A percentile compares a stretch with the other conserved stretches of the same genome.
Evolutionary conservation across 164 flowering plant genomes (phyloP).

Genomic region (Dillenia turbinata): DNA sequence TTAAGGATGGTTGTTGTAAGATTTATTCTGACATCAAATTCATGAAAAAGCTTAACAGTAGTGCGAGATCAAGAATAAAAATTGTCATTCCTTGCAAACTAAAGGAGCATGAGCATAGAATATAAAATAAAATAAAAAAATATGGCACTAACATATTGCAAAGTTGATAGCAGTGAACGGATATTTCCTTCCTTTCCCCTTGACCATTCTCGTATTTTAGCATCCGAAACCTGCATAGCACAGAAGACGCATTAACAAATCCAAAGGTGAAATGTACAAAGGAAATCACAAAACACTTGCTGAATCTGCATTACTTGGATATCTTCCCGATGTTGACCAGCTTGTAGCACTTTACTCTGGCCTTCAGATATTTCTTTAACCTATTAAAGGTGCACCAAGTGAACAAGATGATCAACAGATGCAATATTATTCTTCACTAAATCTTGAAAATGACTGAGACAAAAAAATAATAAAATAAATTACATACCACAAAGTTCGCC

Average conservation of each 20-base stretch:
- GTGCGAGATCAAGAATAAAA: background rate
- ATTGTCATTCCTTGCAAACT: background rate
- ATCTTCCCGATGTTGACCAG: conserved; percentile 32
- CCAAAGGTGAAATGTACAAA: no score
- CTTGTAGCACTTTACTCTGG: conserved; percentile 20
- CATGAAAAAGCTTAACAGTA: background rate
- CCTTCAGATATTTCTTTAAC: conserved; percentile 41
- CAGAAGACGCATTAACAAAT: no score
- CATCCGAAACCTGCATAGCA: conserved; percentile 54
- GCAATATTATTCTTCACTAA: no score
- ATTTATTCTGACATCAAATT: background rate
- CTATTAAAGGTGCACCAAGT: conserved; percentile 27
- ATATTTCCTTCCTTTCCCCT: conserved; percentile 81
- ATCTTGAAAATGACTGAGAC: no score
- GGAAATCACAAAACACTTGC: no score
- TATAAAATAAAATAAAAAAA: background rate
- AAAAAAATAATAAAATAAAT: background rate
- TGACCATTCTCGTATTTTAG: conserved; percentile 69
- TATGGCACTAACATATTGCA: conserved; percentile 65
- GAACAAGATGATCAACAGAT: conserved; percentile 4
- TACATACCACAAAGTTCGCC: conserved; percentile 38
- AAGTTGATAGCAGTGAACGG: conserved; percentile 79
- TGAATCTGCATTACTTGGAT: conserved; percentile 34
- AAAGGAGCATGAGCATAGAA: background rate
- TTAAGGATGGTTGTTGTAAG: background rate